phyloP scores from a whole-genome alignment of 2,329 filamentous ascomycete species.

The Curvularia lunata region DNA sequence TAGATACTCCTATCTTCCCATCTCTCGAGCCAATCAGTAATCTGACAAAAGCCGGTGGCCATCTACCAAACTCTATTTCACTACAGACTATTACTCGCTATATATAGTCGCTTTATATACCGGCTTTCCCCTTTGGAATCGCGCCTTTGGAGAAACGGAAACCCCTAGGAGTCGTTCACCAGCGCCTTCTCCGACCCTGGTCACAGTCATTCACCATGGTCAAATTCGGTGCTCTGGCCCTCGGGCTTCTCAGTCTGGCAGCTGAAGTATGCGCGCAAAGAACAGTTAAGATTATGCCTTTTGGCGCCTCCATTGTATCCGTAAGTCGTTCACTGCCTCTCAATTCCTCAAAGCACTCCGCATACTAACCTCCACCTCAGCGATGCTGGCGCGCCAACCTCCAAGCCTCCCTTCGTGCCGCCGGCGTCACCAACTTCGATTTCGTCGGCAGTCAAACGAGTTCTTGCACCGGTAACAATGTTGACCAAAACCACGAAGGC shows the following conservation, averaged over 20 bases:
- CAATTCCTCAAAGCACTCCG: neutral
- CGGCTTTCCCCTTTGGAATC: neutral
- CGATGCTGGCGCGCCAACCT: constrained; percentile 49
- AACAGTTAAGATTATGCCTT: constrained; percentile 45
- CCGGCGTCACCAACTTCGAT: constrained; percentile 38
- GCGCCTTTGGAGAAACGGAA: neutral
- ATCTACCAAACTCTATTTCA: neutral
- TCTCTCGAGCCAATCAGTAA: neutral
- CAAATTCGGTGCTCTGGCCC: constrained; percentile 26
- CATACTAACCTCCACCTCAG: constrained; percentile 25
- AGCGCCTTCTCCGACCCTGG: neutral
- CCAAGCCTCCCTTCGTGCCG: constrained; percentile 35
- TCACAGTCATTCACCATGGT: constrained; percentile 25
- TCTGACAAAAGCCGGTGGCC: neutral
- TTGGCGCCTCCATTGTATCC: constrained; percentile 46
- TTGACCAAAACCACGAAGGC: constrained; percentile 56
- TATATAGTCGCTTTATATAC: neutral
- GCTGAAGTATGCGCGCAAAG: constrained; percentile 28
- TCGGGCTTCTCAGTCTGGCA: constrained; percentile 31
- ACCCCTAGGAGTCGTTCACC: neutral
- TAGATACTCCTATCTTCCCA: neutral
- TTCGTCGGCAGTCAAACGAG: constrained; percentile 46
- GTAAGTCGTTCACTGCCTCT: constrained; percentile 20
- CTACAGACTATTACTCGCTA: neutral
- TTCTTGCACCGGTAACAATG: constrained; percentile 47